Evolutionary conservation across 1,284 basidiomycete species (phyloP).

Genomic region (Neonothopanus nambi): DNA sequence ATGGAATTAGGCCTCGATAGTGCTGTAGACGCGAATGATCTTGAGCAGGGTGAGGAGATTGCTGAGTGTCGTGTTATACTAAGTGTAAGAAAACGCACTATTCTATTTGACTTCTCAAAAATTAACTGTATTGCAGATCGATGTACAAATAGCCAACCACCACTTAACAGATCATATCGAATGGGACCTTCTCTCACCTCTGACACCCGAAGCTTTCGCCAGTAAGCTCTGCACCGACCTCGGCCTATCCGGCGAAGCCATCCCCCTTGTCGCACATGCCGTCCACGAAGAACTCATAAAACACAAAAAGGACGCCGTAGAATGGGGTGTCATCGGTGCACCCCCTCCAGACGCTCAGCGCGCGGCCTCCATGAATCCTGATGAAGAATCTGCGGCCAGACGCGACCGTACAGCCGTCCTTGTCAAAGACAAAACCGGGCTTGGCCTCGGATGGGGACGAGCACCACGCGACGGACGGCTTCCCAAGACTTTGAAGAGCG

Average conservation of each 20-base stretch:
- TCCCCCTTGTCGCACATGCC: slow-evolving; percentile 88
- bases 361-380: neutral
- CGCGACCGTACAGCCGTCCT: slow-evolving; percentile 34
- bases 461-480: slow-evolving; percentile 72
- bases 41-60: slow-evolving; percentile 37
- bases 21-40: slow-evolving; percentile 40
- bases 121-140: slow-evolving; percentile 48
- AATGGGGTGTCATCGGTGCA: slow-evolving; percentile 76
- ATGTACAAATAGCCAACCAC: slow-evolving; percentile 94
- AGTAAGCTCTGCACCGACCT: slow-evolving; percentile 82
- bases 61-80: slow-evolving; percentile 89
- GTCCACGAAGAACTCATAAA: slow-evolving; percentile 93
- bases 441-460: slow-evolving; percentile 69
- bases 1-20: slow-evolving; percentile 73
- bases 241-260: slow-evolving; percentile 85
- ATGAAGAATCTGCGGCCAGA: slow-evolving; percentile 31
- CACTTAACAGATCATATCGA: slow-evolving; percentile 95
- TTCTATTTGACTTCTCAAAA: neutral
- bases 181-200: slow-evolving; percentile 93
- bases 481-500: slow-evolving; percentile 80
- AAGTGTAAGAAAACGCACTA: slow-evolving; percentile 59
- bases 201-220: slow-evolving; percentile 90
- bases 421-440: slow-evolving; percentile 77
- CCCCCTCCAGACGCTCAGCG: neutral
- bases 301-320: slow-evolving; percentile 93